Conservation (phyloP, 805 yeast species). For the Lipomyces yamanashiensis region DNA sequence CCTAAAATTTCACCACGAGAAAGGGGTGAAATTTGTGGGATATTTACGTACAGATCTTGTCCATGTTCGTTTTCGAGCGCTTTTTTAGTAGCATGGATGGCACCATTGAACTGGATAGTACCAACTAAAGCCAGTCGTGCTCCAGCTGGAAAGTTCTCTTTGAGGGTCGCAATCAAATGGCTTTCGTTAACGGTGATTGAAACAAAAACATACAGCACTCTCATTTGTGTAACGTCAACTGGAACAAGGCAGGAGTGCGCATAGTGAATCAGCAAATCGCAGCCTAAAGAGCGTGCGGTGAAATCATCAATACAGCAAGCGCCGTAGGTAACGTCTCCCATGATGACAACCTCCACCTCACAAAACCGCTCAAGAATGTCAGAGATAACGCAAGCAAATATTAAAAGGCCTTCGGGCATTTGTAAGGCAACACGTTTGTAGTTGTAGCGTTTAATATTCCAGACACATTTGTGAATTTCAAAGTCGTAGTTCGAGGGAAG, state of each 20-base stretch:
- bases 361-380: slow-evolving; percentile 92
- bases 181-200: slow-evolving; percentile 85
- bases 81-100: slow-evolving; percentile 77
- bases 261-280: slow-evolving; percentile 94
- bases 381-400: slow-evolving; percentile 84
- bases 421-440: slow-evolving; percentile 90
- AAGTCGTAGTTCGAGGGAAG: slow-evolving; percentile 92
- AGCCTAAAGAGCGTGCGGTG: slow-evolving; percentile 88
- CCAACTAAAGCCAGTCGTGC: slow-evolving; percentile 83
- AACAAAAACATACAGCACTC: slow-evolving; percentile 93
- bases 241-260: slow-evolving; percentile 98
- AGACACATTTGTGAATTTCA: slow-evolving; percentile 92
- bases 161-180: slow-evolving; percentile 78
- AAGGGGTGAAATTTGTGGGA: slow-evolving; percentile 91
- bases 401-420: slow-evolving; percentile 95
- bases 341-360: slow-evolving; percentile 84
- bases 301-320: slow-evolving; percentile 98
- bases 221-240: slow-evolving; percentile 85
- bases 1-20: slow-evolving; percentile 97
- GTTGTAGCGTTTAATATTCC: slow-evolving; percentile 78
- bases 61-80: slow-evolving; percentile 50
- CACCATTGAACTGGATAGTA: slow-evolving; percentile 95
- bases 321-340: slow-evolving; percentile 99
- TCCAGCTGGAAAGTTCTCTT: slow-evolving; percentile 67
- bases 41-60: slow-evolving; percentile 60